Evolutionary conservation across 345 rosid species (phyloP).

Genomic region (Psidium guajava): DNA sequence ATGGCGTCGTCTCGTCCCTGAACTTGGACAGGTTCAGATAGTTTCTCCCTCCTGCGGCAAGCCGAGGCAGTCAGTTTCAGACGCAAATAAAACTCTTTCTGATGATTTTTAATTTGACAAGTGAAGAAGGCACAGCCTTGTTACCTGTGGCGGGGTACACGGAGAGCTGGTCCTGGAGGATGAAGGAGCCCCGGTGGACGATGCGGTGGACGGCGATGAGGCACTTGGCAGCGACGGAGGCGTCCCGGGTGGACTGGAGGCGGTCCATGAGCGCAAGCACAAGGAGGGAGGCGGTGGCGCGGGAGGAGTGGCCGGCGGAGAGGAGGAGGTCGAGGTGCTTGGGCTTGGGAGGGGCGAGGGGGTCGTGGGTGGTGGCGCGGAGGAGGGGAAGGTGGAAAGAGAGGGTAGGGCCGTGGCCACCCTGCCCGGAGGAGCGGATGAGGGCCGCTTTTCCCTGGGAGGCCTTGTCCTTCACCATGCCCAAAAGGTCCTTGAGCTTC

Average conservation of each 20-base stretch:
- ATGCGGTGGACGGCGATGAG: constrained; percentile 58
- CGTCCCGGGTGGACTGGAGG: constrained; percentile 61
- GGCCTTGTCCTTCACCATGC: constrained; percentile 60
- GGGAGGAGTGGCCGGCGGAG: constrained; percentile 60
- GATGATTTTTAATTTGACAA: background rate
- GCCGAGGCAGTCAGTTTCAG: background rate
- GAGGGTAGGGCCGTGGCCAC: background rate
- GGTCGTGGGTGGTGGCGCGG: constrained; percentile 73
- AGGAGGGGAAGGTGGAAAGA: constrained; percentile 53
- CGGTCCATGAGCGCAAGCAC: constrained; percentile 78
- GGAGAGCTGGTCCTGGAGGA: constrained; percentile 84
- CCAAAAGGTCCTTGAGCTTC: constrained; percentile 44
- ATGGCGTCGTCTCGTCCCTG: constrained; percentile 44
- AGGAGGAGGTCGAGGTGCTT: constrained; percentile 47
- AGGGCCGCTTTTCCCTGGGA: constrained; percentile 74
- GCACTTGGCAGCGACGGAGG: constrained; percentile 74
- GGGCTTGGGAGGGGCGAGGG: constrained; percentile 38
- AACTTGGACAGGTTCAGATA: constrained; percentile 70
- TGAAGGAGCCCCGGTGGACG: constrained; percentile 59
- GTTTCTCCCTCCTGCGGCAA: constrained; percentile 65
- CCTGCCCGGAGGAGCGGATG: constrained; percentile 24
- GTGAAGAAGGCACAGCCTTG: background rate
- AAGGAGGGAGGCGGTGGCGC: constrained; percentile 60
- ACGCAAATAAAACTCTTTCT: background rate
- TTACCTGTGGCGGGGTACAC: constrained; percentile 55